Evolutionary conservation across 495 filamentous ascomycete genomes (phyloP).

Genomic region (Hypomontagnella monticulosa): DNA sequence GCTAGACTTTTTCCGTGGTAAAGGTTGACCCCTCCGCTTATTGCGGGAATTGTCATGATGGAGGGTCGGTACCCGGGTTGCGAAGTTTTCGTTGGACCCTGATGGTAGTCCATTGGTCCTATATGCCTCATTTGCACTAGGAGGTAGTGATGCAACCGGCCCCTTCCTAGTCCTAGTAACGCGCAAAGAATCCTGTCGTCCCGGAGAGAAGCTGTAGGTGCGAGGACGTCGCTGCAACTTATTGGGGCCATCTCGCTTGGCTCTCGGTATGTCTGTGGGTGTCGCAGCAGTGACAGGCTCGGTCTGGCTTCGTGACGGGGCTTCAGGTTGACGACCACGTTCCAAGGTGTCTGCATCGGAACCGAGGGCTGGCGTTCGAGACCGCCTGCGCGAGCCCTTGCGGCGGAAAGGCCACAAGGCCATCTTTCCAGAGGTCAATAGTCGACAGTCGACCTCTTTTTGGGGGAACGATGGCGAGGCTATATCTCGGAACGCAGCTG

Average conservation of each 20-base stretch:
- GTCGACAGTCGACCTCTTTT: conserved; percentile 15
- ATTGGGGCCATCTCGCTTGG: conserved; percentile 52
- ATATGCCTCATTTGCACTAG: conserved; percentile 15
- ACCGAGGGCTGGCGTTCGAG: conserved; percentile 50
- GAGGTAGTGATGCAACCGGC: conserved; percentile 46
- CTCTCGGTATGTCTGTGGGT: conserved; percentile 23
- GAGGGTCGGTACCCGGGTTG: conserved; percentile 69
- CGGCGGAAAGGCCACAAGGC: conserved; percentile 83
- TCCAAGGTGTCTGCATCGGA: conserved; percentile 44
- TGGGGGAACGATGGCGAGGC: conserved; percentile 33
- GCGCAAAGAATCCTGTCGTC: conserved; percentile 57
- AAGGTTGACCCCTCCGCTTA: conserved; percentile 62
- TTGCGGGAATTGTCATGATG: conserved; percentile 58
- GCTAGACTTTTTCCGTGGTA: conserved; percentile 75
- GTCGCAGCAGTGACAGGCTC: conserved; percentile 42
- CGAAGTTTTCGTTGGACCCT: conserved; percentile 47
- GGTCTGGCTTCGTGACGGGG: conserved; percentile 52
- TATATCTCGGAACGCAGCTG: conserved; percentile 34
- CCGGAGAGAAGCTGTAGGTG: conserved; percentile 64
- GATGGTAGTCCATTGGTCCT: conserved; percentile 41
- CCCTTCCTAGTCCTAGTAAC: conserved; percentile 46
- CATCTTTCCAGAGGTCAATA: conserved; percentile 60
- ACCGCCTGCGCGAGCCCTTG: conserved; percentile 63
- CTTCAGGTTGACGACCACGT: conserved; percentile 40
- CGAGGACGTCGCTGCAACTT: conserved; percentile 60